Conservation (phyloP, 1,284 basidiomycete species). For the Salmacisia buchloeana region DNA sequence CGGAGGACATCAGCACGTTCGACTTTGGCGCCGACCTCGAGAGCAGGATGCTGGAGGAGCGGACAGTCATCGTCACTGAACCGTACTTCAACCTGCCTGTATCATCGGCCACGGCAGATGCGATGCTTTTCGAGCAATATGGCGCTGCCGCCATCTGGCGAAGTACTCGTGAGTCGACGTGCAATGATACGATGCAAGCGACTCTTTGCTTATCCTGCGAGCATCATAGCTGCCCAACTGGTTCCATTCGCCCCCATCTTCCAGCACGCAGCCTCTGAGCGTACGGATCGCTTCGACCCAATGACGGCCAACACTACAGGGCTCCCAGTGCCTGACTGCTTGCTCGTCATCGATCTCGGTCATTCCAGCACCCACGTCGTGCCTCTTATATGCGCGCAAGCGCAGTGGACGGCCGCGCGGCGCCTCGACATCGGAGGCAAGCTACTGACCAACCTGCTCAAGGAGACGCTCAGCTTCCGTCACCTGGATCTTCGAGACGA, state of each 20-base stretch:
- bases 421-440: conserved; percentile 92
- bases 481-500: conserved; percentile 99
- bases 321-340: conserved; percentile 63
- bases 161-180: conserved; percentile 10
- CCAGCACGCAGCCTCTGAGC: neutral
- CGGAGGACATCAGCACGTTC: neutral
- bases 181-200: too few species aligned
- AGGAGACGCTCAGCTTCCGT: conserved; percentile 84
- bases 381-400: conserved; percentile 69
- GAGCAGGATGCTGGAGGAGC: conserved; percentile 16
- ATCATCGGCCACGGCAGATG: conserved; percentile 82
- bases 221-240: neutral
- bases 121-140: conserved; percentile 92
- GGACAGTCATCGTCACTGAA: conserved; percentile 67
- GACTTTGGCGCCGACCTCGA: conserved; percentile 5
- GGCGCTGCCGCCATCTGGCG: conserved; percentile 78
- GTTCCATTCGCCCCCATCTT: conserved; percentile 1
- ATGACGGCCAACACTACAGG: neutral
- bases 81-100: conserved; percentile 88
- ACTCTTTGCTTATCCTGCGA: too few species aligned
- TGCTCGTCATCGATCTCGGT: conserved; percentile 77
- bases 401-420: conserved; percentile 53
- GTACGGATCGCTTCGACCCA: neutral
- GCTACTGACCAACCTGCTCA: conserved; percentile 85
- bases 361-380: conserved; percentile 88